phyloP scores from a whole-genome alignment of 1,139 yeast species.

The Keqinozyma sinolaborantium region DNA sequence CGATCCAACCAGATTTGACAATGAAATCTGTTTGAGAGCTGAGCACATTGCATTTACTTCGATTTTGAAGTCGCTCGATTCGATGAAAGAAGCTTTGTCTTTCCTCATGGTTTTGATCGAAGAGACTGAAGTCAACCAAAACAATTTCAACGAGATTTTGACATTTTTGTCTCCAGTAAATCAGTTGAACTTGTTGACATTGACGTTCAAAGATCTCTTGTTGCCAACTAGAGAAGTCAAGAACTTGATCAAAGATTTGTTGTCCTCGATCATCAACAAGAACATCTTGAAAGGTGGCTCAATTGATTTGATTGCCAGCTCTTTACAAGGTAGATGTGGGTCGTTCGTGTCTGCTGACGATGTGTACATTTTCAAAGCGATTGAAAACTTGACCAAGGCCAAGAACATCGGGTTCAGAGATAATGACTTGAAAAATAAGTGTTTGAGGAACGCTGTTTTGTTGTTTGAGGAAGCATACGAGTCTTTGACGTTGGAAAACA shows the following conservation, averaged over 20 bases:
- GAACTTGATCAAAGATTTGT: conserved; percentile 75
- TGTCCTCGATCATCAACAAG: conserved; percentile 84
- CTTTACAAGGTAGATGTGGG: conserved; percentile 90
- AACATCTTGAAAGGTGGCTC: conserved; percentile 91
- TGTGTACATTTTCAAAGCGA: conserved; percentile 89
- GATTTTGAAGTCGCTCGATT: conserved; percentile 66
- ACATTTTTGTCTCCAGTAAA: conserved; percentile 62
- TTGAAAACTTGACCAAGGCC: conserved; percentile 87
- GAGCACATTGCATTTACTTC: conserved; percentile 89
- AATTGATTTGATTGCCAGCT: conserved; percentile 83
- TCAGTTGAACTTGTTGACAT: conserved; percentile 63
- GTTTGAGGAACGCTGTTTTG: conserved; percentile 70
- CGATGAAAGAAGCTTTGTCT: conserved; percentile 87
- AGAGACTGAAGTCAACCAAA: conserved; percentile 53
- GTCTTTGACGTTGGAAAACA: conserved; percentile 71
- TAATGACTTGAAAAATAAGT: conserved; percentile 64
- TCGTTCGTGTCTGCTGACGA: conserved; percentile 94
- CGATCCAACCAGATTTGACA: conserved; percentile 45
- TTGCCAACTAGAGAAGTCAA: conserved; percentile 62
- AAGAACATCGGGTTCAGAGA: conserved; percentile 70
- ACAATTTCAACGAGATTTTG: conserved; percentile 58
- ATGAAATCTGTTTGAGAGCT: conserved; percentile 79
- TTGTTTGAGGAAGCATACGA: conserved; percentile 80
- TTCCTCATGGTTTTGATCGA: conserved; percentile 79
- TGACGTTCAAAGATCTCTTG: conserved; percentile 74